Evolutionary conservation across 2,329 filamentous ascomycete species (phyloP).

Genomic region (Monosporascus sp.): DNA sequence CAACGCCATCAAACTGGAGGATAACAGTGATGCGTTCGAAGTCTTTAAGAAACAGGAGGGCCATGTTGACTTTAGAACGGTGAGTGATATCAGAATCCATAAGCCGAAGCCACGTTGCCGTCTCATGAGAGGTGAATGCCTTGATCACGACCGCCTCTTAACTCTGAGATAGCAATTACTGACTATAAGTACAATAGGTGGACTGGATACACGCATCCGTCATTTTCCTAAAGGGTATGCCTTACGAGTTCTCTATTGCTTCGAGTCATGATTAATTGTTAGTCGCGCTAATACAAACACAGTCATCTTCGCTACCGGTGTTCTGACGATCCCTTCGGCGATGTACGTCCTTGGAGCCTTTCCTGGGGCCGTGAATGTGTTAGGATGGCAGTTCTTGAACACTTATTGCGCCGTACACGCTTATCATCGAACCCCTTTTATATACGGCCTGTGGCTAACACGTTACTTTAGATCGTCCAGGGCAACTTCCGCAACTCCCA

Average conservation of each 20-base stretch:
- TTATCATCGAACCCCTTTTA: neutral
- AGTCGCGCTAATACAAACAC: neutral
- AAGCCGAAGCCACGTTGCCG: too few species aligned
- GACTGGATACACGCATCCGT: conserved; percentile 42
- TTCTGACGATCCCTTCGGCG: conserved; percentile 36
- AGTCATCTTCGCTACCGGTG: conserved; percentile 39
- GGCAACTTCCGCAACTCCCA: conserved; percentile 34
- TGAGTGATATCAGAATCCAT: conserved; percentile 12
- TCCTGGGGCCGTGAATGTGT: conserved; percentile 36
- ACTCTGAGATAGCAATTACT: neutral
- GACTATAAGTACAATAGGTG: neutral
- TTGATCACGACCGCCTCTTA: neutral
- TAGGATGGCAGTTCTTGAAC: conserved; percentile 36
- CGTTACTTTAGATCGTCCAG: conserved; percentile 23
- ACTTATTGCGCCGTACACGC: conserved; percentile 10
- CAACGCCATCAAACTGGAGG: conserved; percentile 17
- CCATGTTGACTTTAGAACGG: conserved; percentile 41
- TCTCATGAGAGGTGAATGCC: too few species aligned
- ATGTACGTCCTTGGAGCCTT: conserved; percentile 38
- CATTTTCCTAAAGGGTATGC: conserved; percentile 39
- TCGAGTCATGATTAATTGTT: neutral
- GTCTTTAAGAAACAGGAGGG: conserved; percentile 40
- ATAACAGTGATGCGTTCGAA: conserved; percentile 29
- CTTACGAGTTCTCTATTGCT: neutral
- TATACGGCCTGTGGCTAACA: conserved; percentile 25